These are phyloP conservation scores for Citrus mangshanensis DNA, from an alignment of 345 rosid genomes.

Conservation along the genomic window DNA sequence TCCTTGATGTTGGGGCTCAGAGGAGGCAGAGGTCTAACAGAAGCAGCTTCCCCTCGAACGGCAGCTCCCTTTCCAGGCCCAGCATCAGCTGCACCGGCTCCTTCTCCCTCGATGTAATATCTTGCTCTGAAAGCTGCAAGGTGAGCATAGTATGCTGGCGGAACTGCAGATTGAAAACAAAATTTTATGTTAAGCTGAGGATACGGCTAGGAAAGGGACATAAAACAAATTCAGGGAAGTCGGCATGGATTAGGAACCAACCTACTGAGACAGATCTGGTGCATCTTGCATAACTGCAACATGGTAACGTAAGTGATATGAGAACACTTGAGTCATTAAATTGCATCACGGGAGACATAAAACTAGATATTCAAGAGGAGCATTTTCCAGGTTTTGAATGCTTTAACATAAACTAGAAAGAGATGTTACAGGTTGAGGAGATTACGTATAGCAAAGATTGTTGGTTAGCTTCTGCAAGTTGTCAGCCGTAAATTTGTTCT, in stretches of 20 bases:
- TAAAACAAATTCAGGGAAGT: not conserved
- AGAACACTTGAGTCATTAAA: not conserved
- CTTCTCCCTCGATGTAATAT: conserved; percentile 31
- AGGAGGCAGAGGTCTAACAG: conserved; percentile 27
- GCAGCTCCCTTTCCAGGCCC: not conserved
- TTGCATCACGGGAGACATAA: not conserved
- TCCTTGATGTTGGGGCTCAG: conserved; percentile 37
- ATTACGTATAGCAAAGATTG: conserved; percentile 74
- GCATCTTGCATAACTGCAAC: conserved; percentile 64
- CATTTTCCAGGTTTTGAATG: not conserved
- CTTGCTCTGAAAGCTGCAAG: conserved; percentile 45
- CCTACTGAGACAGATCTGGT: conserved; percentile 70
- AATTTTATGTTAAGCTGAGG: not conserved
- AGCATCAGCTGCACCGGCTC: conserved; percentile 13
- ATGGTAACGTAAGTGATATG: not conserved
- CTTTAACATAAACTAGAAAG: not conserved
- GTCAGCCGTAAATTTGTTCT: conserved; percentile 58
- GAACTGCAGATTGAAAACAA: conserved; percentile 33
- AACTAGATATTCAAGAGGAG: not conserved
- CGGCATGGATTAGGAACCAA: conserved; percentile 16
- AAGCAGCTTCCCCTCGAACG: not conserved
- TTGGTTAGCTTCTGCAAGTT: conserved; percentile 53
- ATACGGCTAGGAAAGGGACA: too few species aligned
- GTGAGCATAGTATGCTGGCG: conserved; percentile 50
- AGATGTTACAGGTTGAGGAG: not conserved